Base-by-base conservation (phyloP, 2,329 filamentous ascomycete genomes). In the Microthyrium microscopicum region DNA sequence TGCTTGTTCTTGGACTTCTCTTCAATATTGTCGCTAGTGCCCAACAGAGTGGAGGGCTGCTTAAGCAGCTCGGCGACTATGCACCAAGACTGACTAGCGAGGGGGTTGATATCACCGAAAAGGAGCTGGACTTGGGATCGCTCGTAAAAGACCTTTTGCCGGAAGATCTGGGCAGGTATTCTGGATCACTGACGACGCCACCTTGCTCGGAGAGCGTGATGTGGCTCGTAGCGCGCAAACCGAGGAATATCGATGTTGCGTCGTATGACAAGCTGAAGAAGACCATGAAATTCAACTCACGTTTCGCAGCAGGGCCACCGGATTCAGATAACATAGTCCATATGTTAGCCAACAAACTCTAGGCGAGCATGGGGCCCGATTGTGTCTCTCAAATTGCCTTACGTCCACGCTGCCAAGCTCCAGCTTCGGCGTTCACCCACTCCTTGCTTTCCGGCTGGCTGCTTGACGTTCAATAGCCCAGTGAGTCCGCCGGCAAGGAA, bases 401-500 rank as follows among this genome's bases (percentile, higher is more conserved):
- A n/a, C n/a, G n/a, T n/a, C n/a, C n/a, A n/a, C n/a, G n/a, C n/a
- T n/a, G n/a, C n/a, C n/a, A n/a, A n/a, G n/a, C n/a, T n/a, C n/a
- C n/a, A n/a, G n/a, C n/a, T n/a, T n/a, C n/a, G n/a, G n/a, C n/a
- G n/a, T n/a, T n/a, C n/a, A n/a, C n/a, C n/a, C n/a, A n/a, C n/a
- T n/a, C n/a, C n/a, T n/a, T n/a, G n/a, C n/a, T n/a, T n/a, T n/a
- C n/a, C n/a, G n/a, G n/a, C n/a, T n/a, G n/a, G n/a, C 28, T 53
- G 61, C 29, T 34, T 34, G 9, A 13, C 22, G 13, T 9, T 13
- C 22, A 13, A 25, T 13, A 76, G 75, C 3, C 76, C 76, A 13
- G 58, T 57, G 16, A 68, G 55, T 2, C 80, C 80, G 41, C 81
- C 66, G 42, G 72, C 70, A 29, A 74, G 50, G 64, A 80, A 87